Evolutionary conservation across 331 rosid species (phyloP).

Genomic region (Spiraea crenata): DNA sequence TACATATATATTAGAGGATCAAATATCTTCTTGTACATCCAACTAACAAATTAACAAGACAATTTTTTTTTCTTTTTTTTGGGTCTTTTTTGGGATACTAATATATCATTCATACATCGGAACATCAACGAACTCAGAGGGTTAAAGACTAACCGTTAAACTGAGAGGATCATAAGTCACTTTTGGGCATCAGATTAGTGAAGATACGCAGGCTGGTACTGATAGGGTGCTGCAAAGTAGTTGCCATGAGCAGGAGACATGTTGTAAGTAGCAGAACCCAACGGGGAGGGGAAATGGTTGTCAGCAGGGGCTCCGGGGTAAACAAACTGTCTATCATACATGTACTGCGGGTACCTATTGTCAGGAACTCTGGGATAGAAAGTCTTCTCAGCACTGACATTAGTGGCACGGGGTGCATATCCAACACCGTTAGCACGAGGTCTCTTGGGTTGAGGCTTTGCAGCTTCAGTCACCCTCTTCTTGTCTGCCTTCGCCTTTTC

Average conservation of each 20-base stretch:
- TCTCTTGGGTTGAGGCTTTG: slow-evolving; percentile 96
- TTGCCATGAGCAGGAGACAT: slow-evolving; percentile 72
- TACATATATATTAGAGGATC: slow-evolving; percentile 80
- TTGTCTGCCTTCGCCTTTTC: slow-evolving; percentile 95
- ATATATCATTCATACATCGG: slow-evolving; percentile 54
- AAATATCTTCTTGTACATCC: slow-evolving; percentile 59
- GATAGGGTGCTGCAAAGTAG: slow-evolving; percentile 93
- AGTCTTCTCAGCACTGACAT: slow-evolving; percentile 58
- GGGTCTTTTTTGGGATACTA: slow-evolving; percentile 41
- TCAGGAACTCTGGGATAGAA: slow-evolving; percentile 77
- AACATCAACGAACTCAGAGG: slow-evolving; percentile 54
- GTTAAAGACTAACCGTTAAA: slow-evolving; percentile 83
- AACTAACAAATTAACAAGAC: slow-evolving; percentile 52
- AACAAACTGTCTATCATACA: slow-evolving; percentile 73
- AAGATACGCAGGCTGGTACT: slow-evolving; percentile 89
- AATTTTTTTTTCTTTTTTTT: slow-evolving; percentile 32
- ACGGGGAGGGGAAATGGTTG: slow-evolving; percentile 61
- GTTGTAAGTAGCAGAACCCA: slow-evolving; percentile 67
- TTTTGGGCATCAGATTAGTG: slow-evolving; percentile 66
- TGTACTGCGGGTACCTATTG: slow-evolving; percentile 80
- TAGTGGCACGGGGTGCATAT: slow-evolving; percentile 62
- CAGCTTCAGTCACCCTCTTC: slow-evolving; percentile 81
- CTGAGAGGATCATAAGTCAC: slow-evolving; percentile 57
- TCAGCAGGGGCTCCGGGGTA: slow-evolving; percentile 63
- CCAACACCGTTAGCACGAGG: slow-evolving; percentile 83